phyloP scores from a whole-genome alignment of 2,329 filamentous ascomycete species.

The Herpotrichia juniperi region DNA sequence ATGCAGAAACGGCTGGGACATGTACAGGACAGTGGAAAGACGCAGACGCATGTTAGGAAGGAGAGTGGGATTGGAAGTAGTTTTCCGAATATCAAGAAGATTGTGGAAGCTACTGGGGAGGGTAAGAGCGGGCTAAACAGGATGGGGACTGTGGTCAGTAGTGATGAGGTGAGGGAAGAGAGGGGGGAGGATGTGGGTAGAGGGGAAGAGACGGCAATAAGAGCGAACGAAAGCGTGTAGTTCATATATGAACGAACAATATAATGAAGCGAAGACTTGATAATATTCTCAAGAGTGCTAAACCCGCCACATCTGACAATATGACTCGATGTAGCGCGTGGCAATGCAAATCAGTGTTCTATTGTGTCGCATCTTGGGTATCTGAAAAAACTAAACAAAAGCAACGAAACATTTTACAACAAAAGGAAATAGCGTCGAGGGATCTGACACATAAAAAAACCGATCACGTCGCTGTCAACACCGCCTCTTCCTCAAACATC shows the following conservation, averaged over 20 bases:
- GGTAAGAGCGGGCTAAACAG: slow-evolving; percentile 30
- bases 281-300: too few relatives aligned
- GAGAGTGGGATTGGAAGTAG: slow-evolving; percentile 20
- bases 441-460: too few relatives aligned
- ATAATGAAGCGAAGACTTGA: too few relatives aligned
- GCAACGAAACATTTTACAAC: too few relatives aligned
- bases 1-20: slow-evolving; percentile 1
- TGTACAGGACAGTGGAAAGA: background rate
- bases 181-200: too few relatives aligned
- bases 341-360: background rate
- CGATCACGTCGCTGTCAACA: background rate
- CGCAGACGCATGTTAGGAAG: background rate
- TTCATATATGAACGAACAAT: too few relatives aligned
- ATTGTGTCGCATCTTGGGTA: background rate
- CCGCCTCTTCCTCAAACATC: background rate
- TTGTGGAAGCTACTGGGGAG: slow-evolving; percentile 35
- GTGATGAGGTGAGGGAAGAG: slow-evolving; percentile 7
- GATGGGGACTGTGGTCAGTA: slow-evolving; percentile 24
- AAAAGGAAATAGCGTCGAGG: background rate
- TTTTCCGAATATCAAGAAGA: slow-evolving; percentile 36
- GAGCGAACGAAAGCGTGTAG: too few relatives aligned
- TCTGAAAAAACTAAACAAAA: background rate
- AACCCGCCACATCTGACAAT: background rate
- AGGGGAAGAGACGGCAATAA: too few relatives aligned
- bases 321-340: background rate